Evolutionary conservation across 306 rosid genomes (phyloP), one percentile per base, ranked within the genome.

Genomic region (Prinsepia uniflora): DNA sequence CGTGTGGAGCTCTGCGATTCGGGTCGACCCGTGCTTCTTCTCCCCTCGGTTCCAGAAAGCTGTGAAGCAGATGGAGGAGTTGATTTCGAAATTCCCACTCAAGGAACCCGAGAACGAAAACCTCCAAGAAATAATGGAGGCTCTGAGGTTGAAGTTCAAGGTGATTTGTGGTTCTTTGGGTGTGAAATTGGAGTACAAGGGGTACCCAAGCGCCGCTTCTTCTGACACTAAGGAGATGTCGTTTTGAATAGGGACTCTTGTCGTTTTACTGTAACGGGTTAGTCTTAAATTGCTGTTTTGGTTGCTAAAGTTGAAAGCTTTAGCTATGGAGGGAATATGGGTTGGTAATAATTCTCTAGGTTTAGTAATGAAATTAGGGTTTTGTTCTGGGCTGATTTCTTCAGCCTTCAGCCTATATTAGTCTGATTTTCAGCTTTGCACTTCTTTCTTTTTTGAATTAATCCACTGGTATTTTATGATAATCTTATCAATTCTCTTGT

Each of bases 71-170:
- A 86, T 90, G 97, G 88, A 75, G 67, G 97, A 81, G 70, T 71
- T 87, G 81, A 45, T 91, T 14, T 75, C 53, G 58, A 80, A 82
- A 54, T 90, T 83, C 83, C 96, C 96, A 1, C 42, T 90, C 18
- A 79, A 79, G 85, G 85, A 90, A 17, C 98, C 97, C 0, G 97
- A 94, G 76, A 59, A 86, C 53, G 76, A 79, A 45, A 72, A 74
- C 18, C 85, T 89, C 47, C 93, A 87, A 57, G 88, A 86, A 62
- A 68, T 87, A 13, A 87, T 90, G 94, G 89, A 86, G 43, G 78
- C 67, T n/a, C 75, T 90, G 72, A 84, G 96, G 80, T 68, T 84
- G 74, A 90, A 94, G 83, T 89, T 90, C 73, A 84, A 80, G 85
- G 82, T 82, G n/a, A 72, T 84, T 53, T 87, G 76, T 76, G 86